A percentile compares a stretch with the other conserved stretches of the same genome.
phyloP scores from a whole-genome alignment of 371 early-diverging fungal genomes.

The Capillidium rhysosporum region DNA sequence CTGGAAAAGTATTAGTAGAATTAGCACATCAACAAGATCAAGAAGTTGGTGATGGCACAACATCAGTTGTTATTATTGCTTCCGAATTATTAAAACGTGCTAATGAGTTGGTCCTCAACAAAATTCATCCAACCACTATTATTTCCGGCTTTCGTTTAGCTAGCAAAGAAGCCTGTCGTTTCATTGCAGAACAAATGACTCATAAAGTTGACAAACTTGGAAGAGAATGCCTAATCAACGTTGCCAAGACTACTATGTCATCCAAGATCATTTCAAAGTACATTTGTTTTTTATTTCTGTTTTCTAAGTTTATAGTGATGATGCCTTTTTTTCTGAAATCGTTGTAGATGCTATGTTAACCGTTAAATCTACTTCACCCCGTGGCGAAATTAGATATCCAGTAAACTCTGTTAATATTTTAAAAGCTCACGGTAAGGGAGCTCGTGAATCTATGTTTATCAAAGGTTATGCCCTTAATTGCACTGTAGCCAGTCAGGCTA shows the following conservation, averaged over 20 bases:
- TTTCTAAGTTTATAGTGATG: slow-evolving; percentile 33
- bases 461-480: slow-evolving; percentile 99
- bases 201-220: slow-evolving; percentile 84
- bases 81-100: slow-evolving; percentile 94
- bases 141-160: slow-evolving; percentile 97
- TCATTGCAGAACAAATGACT: slow-evolving; percentile 92
- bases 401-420: slow-evolving; percentile 97
- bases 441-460: slow-evolving; percentile 77
- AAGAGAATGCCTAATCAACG: slow-evolving; percentile 82
- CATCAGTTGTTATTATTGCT: slow-evolving; percentile 98
- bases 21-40: slow-evolving; percentile 98
- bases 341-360: slow-evolving; percentile 90
- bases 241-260: slow-evolving; percentile 97
- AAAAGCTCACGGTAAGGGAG: slow-evolving; percentile 97
- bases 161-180: slow-evolving; percentile 96
- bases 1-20: slow-evolving; percentile 94
- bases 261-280: slow-evolving; percentile 94
- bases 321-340: slow-evolving; percentile 90
- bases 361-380: slow-evolving; percentile 67
- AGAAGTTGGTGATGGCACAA: slow-evolving; percentile 99
- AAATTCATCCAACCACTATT: slow-evolving; percentile 97
- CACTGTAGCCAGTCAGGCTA: slow-evolving; percentile 92
- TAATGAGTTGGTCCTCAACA: slow-evolving; percentile 91
- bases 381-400: slow-evolving; percentile 86
- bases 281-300: slow-evolving; percentile 11